Evolutionary conservation across 495 filamentous ascomycete genomes (phyloP).

Genomic region (Oleoguttula mirabilis): DNA sequence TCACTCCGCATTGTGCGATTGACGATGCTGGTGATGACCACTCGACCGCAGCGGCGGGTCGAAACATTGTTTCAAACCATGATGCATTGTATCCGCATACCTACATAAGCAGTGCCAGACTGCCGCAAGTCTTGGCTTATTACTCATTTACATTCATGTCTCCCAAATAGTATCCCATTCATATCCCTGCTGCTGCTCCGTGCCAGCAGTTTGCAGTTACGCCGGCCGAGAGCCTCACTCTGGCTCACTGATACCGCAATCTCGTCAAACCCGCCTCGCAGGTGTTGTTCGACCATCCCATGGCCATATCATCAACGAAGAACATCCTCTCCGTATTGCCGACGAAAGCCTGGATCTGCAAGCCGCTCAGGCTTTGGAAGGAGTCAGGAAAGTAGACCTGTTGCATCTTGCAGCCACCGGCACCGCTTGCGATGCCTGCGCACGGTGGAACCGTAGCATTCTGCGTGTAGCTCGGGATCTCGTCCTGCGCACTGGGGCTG

Average conservation of each 20-base stretch:
- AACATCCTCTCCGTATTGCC: constrained; percentile 24
- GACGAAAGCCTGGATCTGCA: constrained; percentile 34
- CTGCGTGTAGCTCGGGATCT: constrained; percentile 25
- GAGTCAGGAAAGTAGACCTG: constrained; percentile 25
- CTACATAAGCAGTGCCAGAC: no score
- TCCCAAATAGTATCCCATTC: no score
- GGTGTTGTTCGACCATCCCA: constrained; percentile 36
- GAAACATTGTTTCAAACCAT: no score
- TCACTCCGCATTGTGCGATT: no score
- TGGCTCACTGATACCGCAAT: not conserved
- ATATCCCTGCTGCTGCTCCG: no score
- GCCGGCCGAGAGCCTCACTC: no score
- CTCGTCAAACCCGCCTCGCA: constrained; percentile 27
- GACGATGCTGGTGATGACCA: no score
- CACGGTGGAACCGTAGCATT: constrained; percentile 29
- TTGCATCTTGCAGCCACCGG: constrained; percentile 29
- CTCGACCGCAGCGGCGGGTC: no score
- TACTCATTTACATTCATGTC: no score
- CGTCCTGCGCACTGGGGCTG: constrained; percentile 13
- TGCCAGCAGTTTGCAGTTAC: no score
- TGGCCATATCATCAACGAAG: constrained; percentile 33
- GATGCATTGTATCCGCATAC: no score
- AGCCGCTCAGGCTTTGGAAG: constrained; percentile 31
- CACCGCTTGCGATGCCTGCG: constrained; percentile 13
- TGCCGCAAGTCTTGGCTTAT: no score